These are phyloP conservation scores for Cardamine resedifolia DNA, from an alignment of 345 rosid genomes.

Conservation along the genomic window DNA sequence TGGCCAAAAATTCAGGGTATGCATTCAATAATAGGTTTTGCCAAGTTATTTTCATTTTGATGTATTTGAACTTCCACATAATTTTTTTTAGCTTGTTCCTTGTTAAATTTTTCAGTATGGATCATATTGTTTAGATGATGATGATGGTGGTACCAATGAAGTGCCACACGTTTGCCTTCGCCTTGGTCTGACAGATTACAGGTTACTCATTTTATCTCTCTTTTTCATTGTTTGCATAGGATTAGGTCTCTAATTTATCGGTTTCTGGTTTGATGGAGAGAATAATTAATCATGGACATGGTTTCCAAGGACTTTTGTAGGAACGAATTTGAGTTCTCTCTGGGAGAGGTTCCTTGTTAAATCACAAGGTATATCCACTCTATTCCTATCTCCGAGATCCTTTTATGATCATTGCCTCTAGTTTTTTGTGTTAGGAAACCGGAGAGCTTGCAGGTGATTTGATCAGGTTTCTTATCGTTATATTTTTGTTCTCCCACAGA, in stretches of 20 bases:
- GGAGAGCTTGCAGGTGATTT: not conserved
- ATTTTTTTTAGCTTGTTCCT: too few relatives aligned
- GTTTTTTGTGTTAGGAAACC: not conserved
- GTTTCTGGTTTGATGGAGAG: constrained; percentile 9
- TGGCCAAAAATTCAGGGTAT: constrained; percentile 86
- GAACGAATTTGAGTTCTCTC: constrained; percentile 77
- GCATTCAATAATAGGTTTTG: not conserved
- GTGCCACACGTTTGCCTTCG: constrained; percentile 52
- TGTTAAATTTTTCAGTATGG: constrained; percentile 60
- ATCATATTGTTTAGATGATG: constrained; percentile 45
- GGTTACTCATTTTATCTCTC: constrained; percentile 45
- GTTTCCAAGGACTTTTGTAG: constrained; percentile 72
- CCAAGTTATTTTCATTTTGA: not conserved
- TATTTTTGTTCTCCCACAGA: constrained; percentile 42
- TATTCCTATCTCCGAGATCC: not conserved
- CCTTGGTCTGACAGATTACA: constrained; percentile 91
- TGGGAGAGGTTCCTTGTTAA: constrained; percentile 78
- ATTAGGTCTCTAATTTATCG: not conserved
- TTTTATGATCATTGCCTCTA: constrained; percentile 1
- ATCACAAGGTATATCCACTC: constrained; percentile 59
- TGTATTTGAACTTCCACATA: not conserved
- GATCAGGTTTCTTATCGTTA: not conserved
- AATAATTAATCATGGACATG: constrained; percentile 22
- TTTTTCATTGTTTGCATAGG: not conserved
- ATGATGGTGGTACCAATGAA: constrained; percentile 40